Base-by-base conservation (phyloP, 2,329 filamentous ascomycete genomes). In the Neofusicoccum ribis region DNA sequence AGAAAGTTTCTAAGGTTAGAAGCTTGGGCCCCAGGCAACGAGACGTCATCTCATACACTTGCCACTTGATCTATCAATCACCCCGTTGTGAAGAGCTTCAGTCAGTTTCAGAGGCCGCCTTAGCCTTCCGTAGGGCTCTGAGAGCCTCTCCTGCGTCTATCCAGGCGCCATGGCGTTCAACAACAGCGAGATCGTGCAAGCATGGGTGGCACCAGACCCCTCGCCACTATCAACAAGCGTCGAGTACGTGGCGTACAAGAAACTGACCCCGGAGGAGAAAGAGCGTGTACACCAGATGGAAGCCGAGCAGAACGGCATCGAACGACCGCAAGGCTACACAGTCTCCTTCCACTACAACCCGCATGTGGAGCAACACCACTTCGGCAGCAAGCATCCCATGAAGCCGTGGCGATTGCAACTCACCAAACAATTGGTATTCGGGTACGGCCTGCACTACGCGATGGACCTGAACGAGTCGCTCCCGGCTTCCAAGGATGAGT, bases 341-440 rank as follows among this genome's bases (percentile, higher is more conserved):
- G 94, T 99, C 52, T 97, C 94, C 9, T 98, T 93, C 79, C 95
- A 99, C 77, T 92, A 93, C 80, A 97, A 97, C 73, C 91, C 93
- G 1, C 89, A 92, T 67, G 96, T 98, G 76, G 95, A 99, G 80
- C 91, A 91, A 75, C 94, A 98, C 79, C 95, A 99, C 78, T 99
- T 99, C 77, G 95, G 95, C 69, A 90, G 92, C 80, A 93, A 92
- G 9, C 95, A 99, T 82, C 95, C 95, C 20, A 99, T 99, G 95
- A 99, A 99, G 78, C 95, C 95, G 66, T 98, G 95, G 94, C 91
- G 95, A 41, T 82, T 99, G 69, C 97, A 93, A 15, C 85, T 99
- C 64, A 96, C 95, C 65, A 98, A 99, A 78, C 92, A 95, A 72
- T 86, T 99, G 52, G 92, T 99, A 68, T 89, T 96, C 75, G 91